phyloP scores from a whole-genome alignment of 208 protist species.

The Leishmania tropica region DNA sequence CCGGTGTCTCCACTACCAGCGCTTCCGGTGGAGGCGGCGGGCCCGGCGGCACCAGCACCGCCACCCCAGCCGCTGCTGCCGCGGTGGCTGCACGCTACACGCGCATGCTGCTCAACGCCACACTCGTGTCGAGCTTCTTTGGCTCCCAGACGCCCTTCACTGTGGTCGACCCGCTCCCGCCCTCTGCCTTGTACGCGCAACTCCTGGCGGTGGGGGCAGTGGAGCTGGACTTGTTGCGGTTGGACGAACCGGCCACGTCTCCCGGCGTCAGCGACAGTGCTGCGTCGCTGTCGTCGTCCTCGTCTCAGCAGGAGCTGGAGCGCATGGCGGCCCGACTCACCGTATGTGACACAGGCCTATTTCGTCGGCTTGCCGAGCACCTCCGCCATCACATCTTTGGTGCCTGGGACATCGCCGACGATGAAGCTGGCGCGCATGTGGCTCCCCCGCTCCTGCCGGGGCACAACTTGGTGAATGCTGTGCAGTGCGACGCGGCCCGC shows the following conservation, averaged over 20 bases:
- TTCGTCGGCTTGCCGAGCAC: conserved; percentile 25
- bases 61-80: conserved; percentile 3
- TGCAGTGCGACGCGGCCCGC: conserved; percentile 22
- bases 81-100: conserved; percentile 23
- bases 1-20: background rate
- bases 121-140: conserved; percentile 66
- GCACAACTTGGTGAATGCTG: background rate
- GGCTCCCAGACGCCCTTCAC: conserved; percentile 75
- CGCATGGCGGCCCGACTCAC: conserved; percentile 10
- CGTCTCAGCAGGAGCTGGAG: conserved; percentile 35
- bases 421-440: background rate
- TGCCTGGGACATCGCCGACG: background rate
- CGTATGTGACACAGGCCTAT: conserved; percentile 20
- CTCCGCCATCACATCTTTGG: conserved; percentile 33
- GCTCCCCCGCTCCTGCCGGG: background rate
- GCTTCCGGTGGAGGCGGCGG: background rate
- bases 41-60: background rate
- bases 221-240: conserved; percentile 40
- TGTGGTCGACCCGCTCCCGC: conserved; percentile 44
- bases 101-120: conserved; percentile 41
- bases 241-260: background rate
- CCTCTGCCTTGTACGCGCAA: conserved; percentile 57
- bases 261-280: background rate
- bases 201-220: conserved; percentile 69
- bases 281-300: conserved; percentile 6